These are phyloP conservation scores for Aspergillus hancockii DNA, from an alignment of 495 filamentous ascomycete species.

Conservation along the genomic window DNA sequence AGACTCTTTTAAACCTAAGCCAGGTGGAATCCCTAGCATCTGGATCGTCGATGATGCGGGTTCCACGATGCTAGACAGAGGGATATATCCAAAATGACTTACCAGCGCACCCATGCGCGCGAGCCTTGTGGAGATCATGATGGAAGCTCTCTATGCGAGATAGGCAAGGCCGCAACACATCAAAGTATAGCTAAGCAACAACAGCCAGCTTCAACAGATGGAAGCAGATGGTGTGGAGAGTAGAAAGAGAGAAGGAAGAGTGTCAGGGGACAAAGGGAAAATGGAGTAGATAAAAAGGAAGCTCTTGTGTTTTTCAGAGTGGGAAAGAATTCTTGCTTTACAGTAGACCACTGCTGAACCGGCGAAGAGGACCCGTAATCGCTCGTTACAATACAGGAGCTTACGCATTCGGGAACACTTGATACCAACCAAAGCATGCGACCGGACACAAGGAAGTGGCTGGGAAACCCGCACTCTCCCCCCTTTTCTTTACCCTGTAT, in stretches of 20 bases:
- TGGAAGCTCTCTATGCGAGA: slow-evolving; percentile 44
- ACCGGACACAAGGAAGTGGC: slow-evolving; percentile 30
- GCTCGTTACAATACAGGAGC: slow-evolving; percentile 38
- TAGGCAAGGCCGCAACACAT: slow-evolving; percentile 37
- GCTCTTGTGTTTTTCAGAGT: slow-evolving; percentile 42
- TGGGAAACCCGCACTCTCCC: slow-evolving; percentile 8
- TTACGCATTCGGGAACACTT: slow-evolving; percentile 38
- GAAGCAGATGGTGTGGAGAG: slow-evolving; percentile 40
- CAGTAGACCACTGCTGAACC: slow-evolving; percentile 39
- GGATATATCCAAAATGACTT: slow-evolving; percentile 28
- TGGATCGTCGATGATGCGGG: slow-evolving; percentile 1
- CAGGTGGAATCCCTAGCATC: slow-evolving; percentile 8
- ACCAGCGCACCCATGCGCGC: slow-evolving; percentile 60
- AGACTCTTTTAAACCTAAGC: slow-evolving; percentile 5
- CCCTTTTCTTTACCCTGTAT: not conserved
- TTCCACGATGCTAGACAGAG: not conserved
- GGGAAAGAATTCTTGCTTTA: slow-evolving; percentile 37
- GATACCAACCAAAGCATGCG: slow-evolving; percentile 25
- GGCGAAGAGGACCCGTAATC: slow-evolving; percentile 48
- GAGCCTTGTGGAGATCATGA: slow-evolving; percentile 58
- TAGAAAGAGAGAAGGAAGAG: slow-evolving; percentile 23
- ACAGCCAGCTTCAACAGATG: slow-evolving; percentile 46
- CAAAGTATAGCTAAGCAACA: slow-evolving; percentile 36
- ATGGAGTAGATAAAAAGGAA: slow-evolving; percentile 46
- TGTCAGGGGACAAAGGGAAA: slow-evolving; percentile 27